Conservation (phyloP, 2,329 filamentous ascomycete species). For the Colletotrichum horii region DNA sequence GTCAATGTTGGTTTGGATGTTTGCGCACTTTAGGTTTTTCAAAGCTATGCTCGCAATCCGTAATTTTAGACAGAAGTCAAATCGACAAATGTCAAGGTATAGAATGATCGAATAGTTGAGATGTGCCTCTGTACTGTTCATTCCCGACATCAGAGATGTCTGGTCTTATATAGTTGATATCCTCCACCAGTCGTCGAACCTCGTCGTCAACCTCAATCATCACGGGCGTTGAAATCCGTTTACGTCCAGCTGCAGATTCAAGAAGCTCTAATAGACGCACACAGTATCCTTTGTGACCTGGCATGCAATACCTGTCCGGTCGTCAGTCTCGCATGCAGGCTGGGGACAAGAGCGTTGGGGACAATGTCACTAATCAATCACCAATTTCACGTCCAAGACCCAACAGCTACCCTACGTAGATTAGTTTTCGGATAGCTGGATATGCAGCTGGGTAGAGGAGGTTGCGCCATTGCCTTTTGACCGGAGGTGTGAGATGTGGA, state of each 20-base stretch:
- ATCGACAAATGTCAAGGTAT: neutral
- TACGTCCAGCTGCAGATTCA: neutral
- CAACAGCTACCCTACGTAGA: neutral
- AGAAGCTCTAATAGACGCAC: neutral
- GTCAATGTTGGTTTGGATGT: neutral
- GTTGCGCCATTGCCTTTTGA: neutral
- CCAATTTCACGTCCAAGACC: neutral
- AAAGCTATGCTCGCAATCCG: neutral
- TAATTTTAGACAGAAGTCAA: neutral
- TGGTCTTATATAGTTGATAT: neutral
- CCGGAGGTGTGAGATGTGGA: neutral
- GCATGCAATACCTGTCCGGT: neutral
- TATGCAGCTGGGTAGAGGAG: neutral
- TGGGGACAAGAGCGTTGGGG: neutral
- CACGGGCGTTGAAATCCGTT: neutral
- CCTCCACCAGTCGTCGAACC: neutral
- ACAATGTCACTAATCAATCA: neutral
- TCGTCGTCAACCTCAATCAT: neutral
- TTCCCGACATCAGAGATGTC: neutral
- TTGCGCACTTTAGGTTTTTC: neutral
- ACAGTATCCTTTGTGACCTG: neutral
- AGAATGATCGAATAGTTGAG: neutral
- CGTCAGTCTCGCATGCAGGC: neutral
- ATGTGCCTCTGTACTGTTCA: neutral
- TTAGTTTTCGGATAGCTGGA: neutral